These are phyloP conservation scores for Candida sonorensis DNA, from an alignment of 805 yeast genomes.

Conservation along the genomic window DNA sequence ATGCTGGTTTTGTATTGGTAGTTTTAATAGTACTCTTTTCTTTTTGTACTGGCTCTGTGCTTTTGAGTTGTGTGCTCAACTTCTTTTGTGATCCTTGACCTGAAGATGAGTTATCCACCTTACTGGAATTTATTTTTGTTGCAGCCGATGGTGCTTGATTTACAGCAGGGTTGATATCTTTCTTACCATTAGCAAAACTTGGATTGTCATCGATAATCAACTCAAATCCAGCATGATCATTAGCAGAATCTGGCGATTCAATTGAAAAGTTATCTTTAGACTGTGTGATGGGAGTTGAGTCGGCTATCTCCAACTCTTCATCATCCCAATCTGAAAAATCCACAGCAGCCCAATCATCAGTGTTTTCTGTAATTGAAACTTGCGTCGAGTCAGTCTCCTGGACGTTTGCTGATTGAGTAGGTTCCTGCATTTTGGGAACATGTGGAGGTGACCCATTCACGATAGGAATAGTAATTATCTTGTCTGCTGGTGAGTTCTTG, in stretches of 20 bases:
- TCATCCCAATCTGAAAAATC: conserved; percentile 24
- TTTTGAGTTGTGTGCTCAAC: background rate
- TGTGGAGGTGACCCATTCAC: conserved; percentile 1
- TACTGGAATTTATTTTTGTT: too few relatives aligned
- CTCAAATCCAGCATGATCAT: conserved; percentile 7
- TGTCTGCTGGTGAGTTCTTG: too few relatives aligned
- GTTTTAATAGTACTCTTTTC: too few relatives aligned
- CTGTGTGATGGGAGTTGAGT: too few relatives aligned
- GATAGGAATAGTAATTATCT: conserved; percentile 3
- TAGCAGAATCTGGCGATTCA: conserved; percentile 1
- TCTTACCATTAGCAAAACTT: background rate
- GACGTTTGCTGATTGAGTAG: too few relatives aligned
- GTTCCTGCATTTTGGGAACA: background rate
- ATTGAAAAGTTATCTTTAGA: too few relatives aligned
- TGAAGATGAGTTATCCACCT: too few relatives aligned
- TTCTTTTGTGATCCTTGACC: too few relatives aligned
- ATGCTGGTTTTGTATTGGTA: background rate
- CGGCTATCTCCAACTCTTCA: conserved; percentile 6
- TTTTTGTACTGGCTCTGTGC: background rate
- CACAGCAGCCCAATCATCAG: conserved; percentile 17
- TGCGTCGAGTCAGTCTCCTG: too few relatives aligned
- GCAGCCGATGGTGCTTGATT: background rate
- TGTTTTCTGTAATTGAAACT: conserved; percentile 2
- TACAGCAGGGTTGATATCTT: too few relatives aligned
- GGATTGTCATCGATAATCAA: conserved; percentile 20